Conservation (phyloP, 2,329 filamentous ascomycete species). For the Passalora sequoiae region DNA sequence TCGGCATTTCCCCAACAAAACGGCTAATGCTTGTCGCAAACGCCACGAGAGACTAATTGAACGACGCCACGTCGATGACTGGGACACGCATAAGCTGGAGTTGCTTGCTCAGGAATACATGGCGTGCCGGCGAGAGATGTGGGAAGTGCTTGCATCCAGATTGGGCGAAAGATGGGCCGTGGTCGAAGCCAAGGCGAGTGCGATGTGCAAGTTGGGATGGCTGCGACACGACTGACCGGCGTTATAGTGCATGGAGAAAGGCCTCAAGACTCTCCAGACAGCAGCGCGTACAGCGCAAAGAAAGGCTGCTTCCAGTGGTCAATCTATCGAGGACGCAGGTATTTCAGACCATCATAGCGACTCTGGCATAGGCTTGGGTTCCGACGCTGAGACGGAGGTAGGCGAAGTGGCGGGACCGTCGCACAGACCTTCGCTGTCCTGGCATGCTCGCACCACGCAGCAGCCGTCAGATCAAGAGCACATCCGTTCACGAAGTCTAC, state of each 20-base stretch:
- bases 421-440: constrained; percentile 23
- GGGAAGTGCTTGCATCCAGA: constrained; percentile 64
- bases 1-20: constrained; percentile 71
- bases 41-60: constrained; percentile 81
- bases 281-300: constrained; percentile 61
- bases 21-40: constrained; percentile 79
- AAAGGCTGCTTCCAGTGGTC: constrained; percentile 51
- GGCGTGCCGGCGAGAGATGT: constrained; percentile 73
- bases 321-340: constrained; percentile 31
- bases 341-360: constrained; percentile 54
- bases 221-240: constrained; percentile 25
- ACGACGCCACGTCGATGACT: constrained; percentile 66
- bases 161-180: constrained; percentile 55
- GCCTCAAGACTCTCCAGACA: constrained; percentile 73
- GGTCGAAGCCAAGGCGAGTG: constrained; percentile 77
- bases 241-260: constrained; percentile 71
- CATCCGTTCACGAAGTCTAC: constrained; percentile 30
- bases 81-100: constrained; percentile 71
- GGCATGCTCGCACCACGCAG: constrained; percentile 21
- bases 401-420: constrained; percentile 19
- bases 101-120: constrained; percentile 73
- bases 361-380: constrained; percentile 58
- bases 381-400: constrained; percentile 44
- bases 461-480: constrained; percentile 23
- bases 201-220: constrained; percentile 25